A percentile compares a stretch with the other conserved stretches of the same genome.
These are phyloP conservation scores for Coprinellus micaceus DNA, from an alignment of 768 basidiomycete genomes.

Conservation along the genomic window DNA sequence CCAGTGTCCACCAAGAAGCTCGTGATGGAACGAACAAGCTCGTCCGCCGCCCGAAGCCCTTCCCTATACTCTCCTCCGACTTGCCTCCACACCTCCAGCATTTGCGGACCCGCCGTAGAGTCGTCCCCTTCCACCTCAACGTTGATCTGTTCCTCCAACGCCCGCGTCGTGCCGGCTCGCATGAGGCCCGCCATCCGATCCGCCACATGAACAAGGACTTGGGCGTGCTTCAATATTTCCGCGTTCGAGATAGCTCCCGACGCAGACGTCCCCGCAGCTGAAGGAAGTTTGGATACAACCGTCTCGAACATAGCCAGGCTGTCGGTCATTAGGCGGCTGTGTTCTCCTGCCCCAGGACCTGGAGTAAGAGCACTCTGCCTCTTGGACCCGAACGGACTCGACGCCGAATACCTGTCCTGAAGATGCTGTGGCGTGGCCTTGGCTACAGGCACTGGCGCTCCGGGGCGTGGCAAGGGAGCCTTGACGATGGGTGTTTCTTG, in stretches of 20 bases:
- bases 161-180: conserved; percentile 49
- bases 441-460: conserved; percentile 7
- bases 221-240: conserved; percentile 60
- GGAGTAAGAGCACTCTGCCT: conserved; percentile 21
- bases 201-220: conserved; percentile 60
- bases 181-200: conserved; percentile 64
- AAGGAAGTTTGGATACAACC: conserved; percentile 54
- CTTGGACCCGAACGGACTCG: conserved; percentile 25
- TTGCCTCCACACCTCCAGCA: conserved; percentile 61
- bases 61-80: conserved; percentile 74
- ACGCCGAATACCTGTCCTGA: conserved; percentile 16
- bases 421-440: conserved; percentile 16
- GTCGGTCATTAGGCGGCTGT: conserved; percentile 67
- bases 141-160: conserved; percentile 72
- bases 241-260: conserved; percentile 32
- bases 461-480: conserved; percentile 19
- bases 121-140: conserved; percentile 61
- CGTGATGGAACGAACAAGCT: conserved; percentile 72
- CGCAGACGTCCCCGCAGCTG: conserved; percentile 12
- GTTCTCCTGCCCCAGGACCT: conserved; percentile 42
- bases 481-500: conserved; percentile 7
- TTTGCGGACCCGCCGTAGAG: conserved; percentile 24
- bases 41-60: conserved; percentile 67
- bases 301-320: conserved; percentile 67
- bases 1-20: conserved; percentile 75